phyloP scores from a whole-genome alignment of 2,329 filamentous ascomycete species.

The Corinectria fuckeliana region DNA sequence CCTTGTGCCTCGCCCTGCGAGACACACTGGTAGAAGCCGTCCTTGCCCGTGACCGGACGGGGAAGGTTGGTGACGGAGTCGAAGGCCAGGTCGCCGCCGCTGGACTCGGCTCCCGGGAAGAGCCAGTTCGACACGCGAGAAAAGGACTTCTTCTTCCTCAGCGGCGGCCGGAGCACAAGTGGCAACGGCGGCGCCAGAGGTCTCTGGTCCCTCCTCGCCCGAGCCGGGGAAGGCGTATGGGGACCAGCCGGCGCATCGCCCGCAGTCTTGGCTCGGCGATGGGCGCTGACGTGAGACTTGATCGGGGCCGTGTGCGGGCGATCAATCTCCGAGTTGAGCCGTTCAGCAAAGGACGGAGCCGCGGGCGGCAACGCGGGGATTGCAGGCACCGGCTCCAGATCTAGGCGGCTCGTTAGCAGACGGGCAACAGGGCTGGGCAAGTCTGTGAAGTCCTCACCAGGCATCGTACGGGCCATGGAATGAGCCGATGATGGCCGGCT shows the following conservation, averaged over 20 bases:
- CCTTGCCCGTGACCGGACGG: conserved; percentile 55
- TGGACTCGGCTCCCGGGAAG: conserved; percentile 50
- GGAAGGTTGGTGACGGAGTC: conserved; percentile 63
- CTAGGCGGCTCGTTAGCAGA: conserved; percentile 39
- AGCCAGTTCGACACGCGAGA: conserved; percentile 67
- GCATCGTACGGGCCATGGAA: conserved; percentile 44
- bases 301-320: conserved; percentile 44
- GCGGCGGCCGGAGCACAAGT: conserved; percentile 63
- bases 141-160: conserved; percentile 72
- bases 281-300: conserved; percentile 41
- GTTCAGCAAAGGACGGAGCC: conserved; percentile 64
- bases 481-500: conserved; percentile 61
- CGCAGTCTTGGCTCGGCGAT: conserved; percentile 40
- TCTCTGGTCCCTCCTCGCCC: conserved; percentile 41
- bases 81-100: conserved; percentile 49
- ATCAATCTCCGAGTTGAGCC: conserved; percentile 55
- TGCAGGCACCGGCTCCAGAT: conserved; percentile 59
- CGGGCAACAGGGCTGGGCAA: conserved; percentile 11
- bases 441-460: conserved; percentile 38
- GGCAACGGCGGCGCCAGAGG: conserved; percentile 63
- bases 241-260: conserved; percentile 39
- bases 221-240: conserved; percentile 34
- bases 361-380: conserved; percentile 64
- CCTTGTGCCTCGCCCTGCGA: conserved; percentile 42
- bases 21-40: conserved; percentile 67